Evolutionary conservation across 768 basidiomycete species (phyloP).

Genomic region (Pholiota molesta): DNA sequence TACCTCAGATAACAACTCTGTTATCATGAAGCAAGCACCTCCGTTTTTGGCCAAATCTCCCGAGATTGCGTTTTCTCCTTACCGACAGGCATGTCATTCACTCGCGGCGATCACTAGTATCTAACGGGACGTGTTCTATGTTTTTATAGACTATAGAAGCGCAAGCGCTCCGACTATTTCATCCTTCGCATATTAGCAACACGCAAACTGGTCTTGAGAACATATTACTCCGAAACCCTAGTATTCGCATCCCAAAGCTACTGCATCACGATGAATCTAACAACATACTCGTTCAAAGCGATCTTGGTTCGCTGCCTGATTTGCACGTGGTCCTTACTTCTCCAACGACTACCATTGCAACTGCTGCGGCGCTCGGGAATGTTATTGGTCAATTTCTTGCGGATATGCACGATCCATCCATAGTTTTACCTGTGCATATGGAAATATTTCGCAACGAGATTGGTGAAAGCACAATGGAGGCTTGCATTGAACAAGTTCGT

Average conservation of each 20-base stretch:
- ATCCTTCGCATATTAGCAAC: not conserved
- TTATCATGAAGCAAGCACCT: conserved; percentile 13
- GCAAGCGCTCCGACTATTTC: conserved; percentile 6
- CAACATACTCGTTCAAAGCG: conserved; percentile 14
- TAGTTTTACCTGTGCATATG: not conserved
- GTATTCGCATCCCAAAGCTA: conserved; percentile 11
- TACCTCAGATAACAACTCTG: not conserved
- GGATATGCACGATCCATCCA: conserved; percentile 8
- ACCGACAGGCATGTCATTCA: conserved; percentile 13
- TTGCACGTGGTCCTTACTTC: conserved; percentile 6
- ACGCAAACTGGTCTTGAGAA: not conserved
- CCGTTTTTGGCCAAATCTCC: conserved; percentile 10
- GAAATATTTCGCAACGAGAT: conserved; percentile 6
- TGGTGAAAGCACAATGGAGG: conserved; percentile 10
- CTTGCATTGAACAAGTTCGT: conserved; percentile 9
- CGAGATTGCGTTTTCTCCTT: conserved; percentile 13
- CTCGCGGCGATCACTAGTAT: not conserved
- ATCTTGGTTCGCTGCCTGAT: conserved; percentile 9
- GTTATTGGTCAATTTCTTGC: conserved; percentile 12
- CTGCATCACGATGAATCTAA: conserved; percentile 8
- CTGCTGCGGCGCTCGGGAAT: not conserved
- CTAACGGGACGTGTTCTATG: not conserved
- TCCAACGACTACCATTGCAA: not conserved
- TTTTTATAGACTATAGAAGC: conserved; percentile 12
- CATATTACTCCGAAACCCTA: conserved; percentile 4